Evolutionary conservation across 805 yeast genomes (phyloP).

Genomic region (Diddensiella transvaalensis): DNA sequence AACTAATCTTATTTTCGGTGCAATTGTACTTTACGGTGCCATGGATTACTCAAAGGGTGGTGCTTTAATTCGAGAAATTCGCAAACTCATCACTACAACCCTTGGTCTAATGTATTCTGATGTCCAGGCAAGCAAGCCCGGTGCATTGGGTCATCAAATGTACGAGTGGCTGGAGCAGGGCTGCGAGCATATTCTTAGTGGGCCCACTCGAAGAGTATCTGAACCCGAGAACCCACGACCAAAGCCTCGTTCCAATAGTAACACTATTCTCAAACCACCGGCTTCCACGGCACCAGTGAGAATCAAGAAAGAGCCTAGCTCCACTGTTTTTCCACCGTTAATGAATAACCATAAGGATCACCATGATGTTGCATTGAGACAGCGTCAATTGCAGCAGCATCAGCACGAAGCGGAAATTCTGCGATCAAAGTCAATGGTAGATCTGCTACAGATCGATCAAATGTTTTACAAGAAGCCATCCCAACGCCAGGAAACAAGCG

Average conservation of each 20-base stretch:
- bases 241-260: background rate
- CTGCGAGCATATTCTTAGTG: conserved; percentile 20
- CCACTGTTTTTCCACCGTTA: too few relatives aligned
- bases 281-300: background rate
- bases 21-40: conserved; percentile 47
- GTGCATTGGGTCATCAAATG: conserved; percentile 19
- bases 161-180: conserved; percentile 21
- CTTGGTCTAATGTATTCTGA: conserved; percentile 24
- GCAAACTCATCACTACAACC: conserved; percentile 42
- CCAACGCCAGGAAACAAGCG: background rate
- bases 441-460: background rate
- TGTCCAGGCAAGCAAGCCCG: conserved; percentile 23
- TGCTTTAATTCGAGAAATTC: conserved; percentile 68
- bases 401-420: conserved; percentile 1
- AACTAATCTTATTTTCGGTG: conserved; percentile 22
- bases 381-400: background rate
- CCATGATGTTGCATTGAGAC: background rate
- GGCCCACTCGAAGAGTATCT: conserved; percentile 3
- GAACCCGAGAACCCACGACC: background rate
- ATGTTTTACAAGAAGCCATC: conserved; percentile 1
- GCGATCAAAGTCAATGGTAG: conserved; percentile 1
- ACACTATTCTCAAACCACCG: background rate
- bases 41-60: conserved; percentile 84
- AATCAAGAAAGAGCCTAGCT: background rate
- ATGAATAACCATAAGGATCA: too few relatives aligned